Conservation (phyloP, 345 rosid genomes). For the Melaleuca quinquenervia region DNA sequence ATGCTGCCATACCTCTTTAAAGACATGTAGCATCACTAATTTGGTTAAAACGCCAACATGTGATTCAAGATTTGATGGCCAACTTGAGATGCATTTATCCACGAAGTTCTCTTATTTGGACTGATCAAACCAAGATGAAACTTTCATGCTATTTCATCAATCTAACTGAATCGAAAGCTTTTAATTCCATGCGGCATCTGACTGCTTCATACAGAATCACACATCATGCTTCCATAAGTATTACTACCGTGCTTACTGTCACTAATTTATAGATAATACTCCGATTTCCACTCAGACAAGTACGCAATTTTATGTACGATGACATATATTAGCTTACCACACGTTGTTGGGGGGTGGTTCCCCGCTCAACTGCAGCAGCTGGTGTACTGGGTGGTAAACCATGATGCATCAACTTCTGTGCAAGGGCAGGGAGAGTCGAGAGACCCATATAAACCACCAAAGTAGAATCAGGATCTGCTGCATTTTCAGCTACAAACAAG, state of each 20-base stretch:
- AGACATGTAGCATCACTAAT: not conserved
- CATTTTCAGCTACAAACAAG: conserved; percentile 76
- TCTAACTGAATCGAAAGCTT: not conserved
- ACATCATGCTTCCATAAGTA: not conserved
- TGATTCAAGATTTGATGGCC: not conserved
- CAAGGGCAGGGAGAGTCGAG: conserved; percentile 84
- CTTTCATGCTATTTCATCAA: not conserved
- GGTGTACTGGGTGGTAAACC: conserved; percentile 81
- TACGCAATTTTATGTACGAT: not conserved
- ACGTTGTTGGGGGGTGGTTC: conserved; percentile 75
- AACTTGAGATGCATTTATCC: not conserved
- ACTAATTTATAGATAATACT: not conserved
- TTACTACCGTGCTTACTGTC: not conserved
- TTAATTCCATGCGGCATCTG: not conserved
- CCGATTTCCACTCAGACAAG: not conserved
- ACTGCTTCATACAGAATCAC: not conserved
- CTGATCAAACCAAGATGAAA: not conserved
- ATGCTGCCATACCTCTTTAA: not conserved
- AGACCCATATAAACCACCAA: conserved; percentile 94
- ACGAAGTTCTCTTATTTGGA: not conserved
- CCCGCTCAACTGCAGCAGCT: conserved; percentile 85
- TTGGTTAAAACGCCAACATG: not conserved
- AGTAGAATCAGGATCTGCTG: conserved; percentile 87
- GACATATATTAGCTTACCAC: conserved; percentile 28
- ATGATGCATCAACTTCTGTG: conserved; percentile 66